Percentiles rank a stretch among this genome's conserved stretches.
These are phyloP conservation scores for Trametes villosa DNA, from an alignment of 768 basidiomycete species.

Conservation along the genomic window DNA sequence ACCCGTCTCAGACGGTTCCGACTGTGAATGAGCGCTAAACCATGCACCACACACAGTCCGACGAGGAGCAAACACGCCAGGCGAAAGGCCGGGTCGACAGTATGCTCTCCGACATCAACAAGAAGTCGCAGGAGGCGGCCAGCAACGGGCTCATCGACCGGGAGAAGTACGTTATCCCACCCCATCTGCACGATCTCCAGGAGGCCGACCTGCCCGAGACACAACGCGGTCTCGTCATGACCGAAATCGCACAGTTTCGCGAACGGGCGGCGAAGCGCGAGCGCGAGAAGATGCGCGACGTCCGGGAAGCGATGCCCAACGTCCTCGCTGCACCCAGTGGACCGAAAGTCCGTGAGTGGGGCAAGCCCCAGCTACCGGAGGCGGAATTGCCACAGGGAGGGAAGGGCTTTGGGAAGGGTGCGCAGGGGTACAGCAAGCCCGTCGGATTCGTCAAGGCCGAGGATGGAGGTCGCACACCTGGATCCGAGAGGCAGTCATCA, in stretches of 20 bases:
- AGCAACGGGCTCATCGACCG: constrained; percentile 76
- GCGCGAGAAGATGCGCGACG: constrained; percentile 85
- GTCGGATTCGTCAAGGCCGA: constrained; percentile 82
- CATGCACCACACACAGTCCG: constrained; percentile 51
- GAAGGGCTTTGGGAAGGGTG: constrained; percentile 64
- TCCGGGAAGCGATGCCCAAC: constrained; percentile 51
- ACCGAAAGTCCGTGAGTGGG: constrained; percentile 81
- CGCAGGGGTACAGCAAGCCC: constrained; percentile 80
- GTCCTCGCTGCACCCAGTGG: constrained; percentile 60
- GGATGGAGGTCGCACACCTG: constrained; percentile 41
- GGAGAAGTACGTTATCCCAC: constrained; percentile 89
- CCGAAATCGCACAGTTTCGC: constrained; percentile 95
- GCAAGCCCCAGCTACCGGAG: constrained; percentile 53
- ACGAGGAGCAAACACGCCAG: constrained; percentile 65
- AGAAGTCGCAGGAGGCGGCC: constrained; percentile 73
- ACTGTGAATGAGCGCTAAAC: background rate
- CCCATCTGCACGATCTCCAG: constrained; percentile 95
- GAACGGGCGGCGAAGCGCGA: constrained; percentile 92
- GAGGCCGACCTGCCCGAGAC: constrained; percentile 97
- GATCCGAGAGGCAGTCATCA: constrained; percentile 34
- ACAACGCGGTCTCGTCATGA: constrained; percentile 88
- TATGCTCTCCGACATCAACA: constrained; percentile 73
- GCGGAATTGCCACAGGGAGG: constrained; percentile 36
- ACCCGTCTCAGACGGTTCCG: background rate
- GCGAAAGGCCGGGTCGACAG: constrained; percentile 67